Base-by-base conservation (phyloP, 192 early-diverging fungal species). In the Coemansia sp. region DNA sequence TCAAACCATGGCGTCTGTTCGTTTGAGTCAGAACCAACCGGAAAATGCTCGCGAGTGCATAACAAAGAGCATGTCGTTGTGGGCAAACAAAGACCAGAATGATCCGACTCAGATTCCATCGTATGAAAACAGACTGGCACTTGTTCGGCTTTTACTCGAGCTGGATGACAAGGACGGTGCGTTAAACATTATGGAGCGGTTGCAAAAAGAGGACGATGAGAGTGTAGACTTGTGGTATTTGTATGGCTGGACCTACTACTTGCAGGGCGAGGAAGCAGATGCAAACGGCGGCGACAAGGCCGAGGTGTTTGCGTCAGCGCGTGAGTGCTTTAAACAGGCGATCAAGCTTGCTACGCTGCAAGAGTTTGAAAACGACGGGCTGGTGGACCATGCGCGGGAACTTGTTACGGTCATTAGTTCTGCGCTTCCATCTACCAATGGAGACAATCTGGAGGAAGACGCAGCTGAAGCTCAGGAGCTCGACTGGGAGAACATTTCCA, bases 211-310 rank as follows among this genome's bases (percentile, higher is more conserved):
- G 67, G 89, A 97, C 79, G 97, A 99, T 73, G 88, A 96, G 69
- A 89, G 86, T 35, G 86, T 93, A 5, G 94, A 99, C 71, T 69
- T 87, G 35, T 97, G 94, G 92, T 99, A 99, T 76, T 85, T 99
- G 55, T 96, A 89, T 82, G 93, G 94, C 38, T 99, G 92, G 92
- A 88, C 89, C 41, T 94, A 96, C 64, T 92, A 91, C 62, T 83
- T 88, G 82, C 86, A 87, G 53, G 90, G 92, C 70, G 94, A 94
- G 23, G 89, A 93, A 43, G 63, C 75, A 12, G 81, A 86, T 5
- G 85, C 87, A 75, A 32, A 47, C 19, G 17, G 25, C 70, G 70
- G 55, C 17, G 70, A 70, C 49, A 81, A 64, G 68, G 10, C 27
- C 23, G 53, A 65, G 55, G 43, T 70, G 37, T 62, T 63, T 12